Evolutionary conservation across 306 rosid species (phyloP).

Genomic region (Quercus glauca): DNA sequence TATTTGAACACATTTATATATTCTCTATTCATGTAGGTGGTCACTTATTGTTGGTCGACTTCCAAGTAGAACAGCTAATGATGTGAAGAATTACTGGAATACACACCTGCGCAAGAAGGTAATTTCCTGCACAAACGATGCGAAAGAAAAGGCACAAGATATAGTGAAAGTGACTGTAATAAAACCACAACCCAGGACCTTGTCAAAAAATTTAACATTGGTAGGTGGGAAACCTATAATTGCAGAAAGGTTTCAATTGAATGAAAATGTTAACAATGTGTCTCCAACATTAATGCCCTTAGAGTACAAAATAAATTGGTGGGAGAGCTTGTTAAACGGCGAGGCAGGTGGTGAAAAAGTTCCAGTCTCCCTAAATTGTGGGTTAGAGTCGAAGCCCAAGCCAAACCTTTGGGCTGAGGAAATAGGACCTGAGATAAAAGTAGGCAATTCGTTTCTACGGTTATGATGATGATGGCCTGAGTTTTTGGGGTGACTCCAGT

Average conservation of each 20-base stretch:
- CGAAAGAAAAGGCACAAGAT: neutral
- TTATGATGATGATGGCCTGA: no score
- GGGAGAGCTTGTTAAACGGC: slow-evolving; percentile 4
- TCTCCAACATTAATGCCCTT: neutral
- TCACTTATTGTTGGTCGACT: slow-evolving; percentile 28
- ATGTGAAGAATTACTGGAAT: slow-evolving; percentile 34
- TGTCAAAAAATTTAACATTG: slow-evolving; percentile 1
- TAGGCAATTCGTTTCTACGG: no score
- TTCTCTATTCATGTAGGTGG: slow-evolving; percentile 14
- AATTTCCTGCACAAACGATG: neutral
- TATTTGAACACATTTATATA: no score
- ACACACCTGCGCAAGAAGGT: slow-evolving; percentile 1
- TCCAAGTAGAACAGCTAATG: slow-evolving; percentile 28
- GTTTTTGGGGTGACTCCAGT: no score
- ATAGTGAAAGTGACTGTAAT: neutral
- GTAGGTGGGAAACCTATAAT: neutral
- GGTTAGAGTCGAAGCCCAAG: neutral
- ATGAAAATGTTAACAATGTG: neutral
- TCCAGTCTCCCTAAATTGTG: no score
- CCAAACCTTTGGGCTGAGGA: no score
- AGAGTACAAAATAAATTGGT: neutral
- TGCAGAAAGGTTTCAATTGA: neutral
- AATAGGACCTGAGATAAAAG: no score
- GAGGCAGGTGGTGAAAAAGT: neutral
- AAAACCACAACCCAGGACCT: slow-evolving; percentile 22